These are phyloP conservation scores for Alternaria solani DNA, from an alignment of 2,329 filamentous ascomycete species.

Conservation along the genomic window DNA sequence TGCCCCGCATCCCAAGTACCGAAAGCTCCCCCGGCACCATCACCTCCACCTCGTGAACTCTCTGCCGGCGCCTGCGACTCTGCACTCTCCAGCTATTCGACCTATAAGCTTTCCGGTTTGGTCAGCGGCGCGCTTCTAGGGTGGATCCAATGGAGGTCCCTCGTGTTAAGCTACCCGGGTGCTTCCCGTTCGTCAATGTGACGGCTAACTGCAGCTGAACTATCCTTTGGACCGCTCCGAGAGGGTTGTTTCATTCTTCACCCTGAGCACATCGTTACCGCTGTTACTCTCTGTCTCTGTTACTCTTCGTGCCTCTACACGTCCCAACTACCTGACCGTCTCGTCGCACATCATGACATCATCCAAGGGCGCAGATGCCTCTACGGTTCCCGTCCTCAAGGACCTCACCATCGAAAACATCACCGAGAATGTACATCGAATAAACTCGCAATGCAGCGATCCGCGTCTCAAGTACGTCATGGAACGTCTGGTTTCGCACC, in stretches of 20 bases:
- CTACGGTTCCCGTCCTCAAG: constrained; percentile 51
- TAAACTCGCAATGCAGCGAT: constrained; percentile 75
- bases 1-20: constrained; percentile 27
- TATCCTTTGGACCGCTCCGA: not conserved
- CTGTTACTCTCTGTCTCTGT: not conserved
- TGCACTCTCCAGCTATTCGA: not conserved
- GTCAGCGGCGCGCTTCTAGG: constrained; percentile 9
- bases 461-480: constrained; percentile 75
- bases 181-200: constrained; percentile 5
- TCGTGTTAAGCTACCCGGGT: constrained; percentile 11
- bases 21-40: constrained; percentile 21
- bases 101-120: constrained; percentile 17
- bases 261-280: not conserved
- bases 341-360: constrained; percentile 8
- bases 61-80: constrained; percentile 13
- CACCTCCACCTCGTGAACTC: constrained; percentile 17
- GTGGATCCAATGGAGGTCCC: not conserved
- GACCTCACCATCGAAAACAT: constrained; percentile 82
- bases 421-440: constrained; percentile 75
- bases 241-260: not conserved
- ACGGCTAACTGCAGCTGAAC: constrained; percentile 3
- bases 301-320: not conserved
- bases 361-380: constrained; percentile 1
- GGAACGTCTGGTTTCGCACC: constrained; percentile 75
- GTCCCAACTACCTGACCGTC: not conserved